Percentiles rank a stretch among this genome's conserved stretches.
Conservation (phyloP, 768 basidiomycete species). For the Lactarius trivialis region DNA sequence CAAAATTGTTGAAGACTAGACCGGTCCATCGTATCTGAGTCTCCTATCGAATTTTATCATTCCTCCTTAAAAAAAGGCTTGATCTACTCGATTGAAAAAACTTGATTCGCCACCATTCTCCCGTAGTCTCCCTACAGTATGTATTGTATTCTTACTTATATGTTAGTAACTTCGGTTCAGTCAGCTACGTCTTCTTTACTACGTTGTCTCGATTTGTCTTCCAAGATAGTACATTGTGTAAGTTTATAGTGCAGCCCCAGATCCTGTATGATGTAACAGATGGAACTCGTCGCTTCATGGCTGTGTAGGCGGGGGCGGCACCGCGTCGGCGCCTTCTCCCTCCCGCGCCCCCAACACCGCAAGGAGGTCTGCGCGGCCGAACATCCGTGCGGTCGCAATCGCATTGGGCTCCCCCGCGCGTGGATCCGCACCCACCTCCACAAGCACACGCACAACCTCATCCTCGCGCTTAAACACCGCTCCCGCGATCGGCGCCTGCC, state of each 20-base stretch:
- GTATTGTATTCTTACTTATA: background rate
- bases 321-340: conserved; percentile 36
- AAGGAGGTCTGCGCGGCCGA: conserved; percentile 51
- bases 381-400: conserved; percentile 63
- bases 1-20: background rate
- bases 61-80: background rate
- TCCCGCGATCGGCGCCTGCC: conserved; percentile 69
- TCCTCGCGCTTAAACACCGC: conserved; percentile 70
- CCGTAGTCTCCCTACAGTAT: background rate
- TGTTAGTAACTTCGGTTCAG: background rate
- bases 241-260: background rate
- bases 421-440: conserved; percentile 51
- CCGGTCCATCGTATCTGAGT: background rate
- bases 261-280: background rate
- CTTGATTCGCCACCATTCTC: too few relatives aligned
- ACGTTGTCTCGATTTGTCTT: background rate
- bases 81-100: background rate
- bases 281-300: background rate
- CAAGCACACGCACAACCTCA: conserved; percentile 52
- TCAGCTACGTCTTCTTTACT: background rate
- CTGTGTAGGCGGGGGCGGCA: conserved; percentile 26
- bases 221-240: background rate
- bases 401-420: conserved; percentile 60
- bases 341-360: conserved; percentile 51
- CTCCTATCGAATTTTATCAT: background rate